phyloP scores from a whole-genome alignment of 140 eudicot genomes.

The Ambrosia hybrid region DNA sequence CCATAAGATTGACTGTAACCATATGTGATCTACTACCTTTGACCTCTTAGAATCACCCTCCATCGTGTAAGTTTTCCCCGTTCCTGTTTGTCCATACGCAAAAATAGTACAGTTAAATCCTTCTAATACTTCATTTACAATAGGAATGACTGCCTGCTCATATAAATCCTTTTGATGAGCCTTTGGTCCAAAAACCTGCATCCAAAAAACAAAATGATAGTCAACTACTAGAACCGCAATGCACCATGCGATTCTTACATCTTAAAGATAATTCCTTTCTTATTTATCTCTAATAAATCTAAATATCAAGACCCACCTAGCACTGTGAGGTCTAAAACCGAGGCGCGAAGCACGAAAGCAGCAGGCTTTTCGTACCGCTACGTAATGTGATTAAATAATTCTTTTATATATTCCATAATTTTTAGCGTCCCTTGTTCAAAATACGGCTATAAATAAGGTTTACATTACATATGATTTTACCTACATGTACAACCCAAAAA shows the following conservation, averaged over 20 bases:
- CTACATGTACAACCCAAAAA: too few relatives aligned
- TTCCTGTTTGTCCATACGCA: slow-evolving; percentile 94
- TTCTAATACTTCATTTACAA: slow-evolving; percentile 81
- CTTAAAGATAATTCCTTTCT: not conserved
- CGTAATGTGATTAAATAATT: too few relatives aligned
- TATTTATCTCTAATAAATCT: slow-evolving; percentile 3
- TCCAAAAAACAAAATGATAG: not conserved
- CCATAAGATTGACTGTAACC: not conserved
- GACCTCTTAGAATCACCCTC: slow-evolving; percentile 88
- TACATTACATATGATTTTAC: too few relatives aligned
- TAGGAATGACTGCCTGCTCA: slow-evolving; percentile 82
- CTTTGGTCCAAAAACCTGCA: slow-evolving; percentile 88
- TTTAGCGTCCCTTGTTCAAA: too few relatives aligned
- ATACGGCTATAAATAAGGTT: too few relatives aligned
- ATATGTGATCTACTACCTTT: slow-evolving; percentile 50
- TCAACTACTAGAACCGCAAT: not conserved
- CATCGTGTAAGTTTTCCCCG: slow-evolving; percentile 49
- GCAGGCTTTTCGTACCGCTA: too few relatives aligned
- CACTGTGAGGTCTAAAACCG: not conserved
- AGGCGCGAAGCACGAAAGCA: too few relatives aligned
- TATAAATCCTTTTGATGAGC: slow-evolving; percentile 75
- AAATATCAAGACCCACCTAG: slow-evolving; percentile 13
- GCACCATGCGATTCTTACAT: not conserved
- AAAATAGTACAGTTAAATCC: slow-evolving; percentile 92
- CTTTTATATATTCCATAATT: too few relatives aligned